Percentiles rank a stretch among this genome's conserved stretches.
phyloP scores from a whole-genome alignment of 2,329 filamentous ascomycete genomes.

The Aspergillaceae sp. region DNA sequence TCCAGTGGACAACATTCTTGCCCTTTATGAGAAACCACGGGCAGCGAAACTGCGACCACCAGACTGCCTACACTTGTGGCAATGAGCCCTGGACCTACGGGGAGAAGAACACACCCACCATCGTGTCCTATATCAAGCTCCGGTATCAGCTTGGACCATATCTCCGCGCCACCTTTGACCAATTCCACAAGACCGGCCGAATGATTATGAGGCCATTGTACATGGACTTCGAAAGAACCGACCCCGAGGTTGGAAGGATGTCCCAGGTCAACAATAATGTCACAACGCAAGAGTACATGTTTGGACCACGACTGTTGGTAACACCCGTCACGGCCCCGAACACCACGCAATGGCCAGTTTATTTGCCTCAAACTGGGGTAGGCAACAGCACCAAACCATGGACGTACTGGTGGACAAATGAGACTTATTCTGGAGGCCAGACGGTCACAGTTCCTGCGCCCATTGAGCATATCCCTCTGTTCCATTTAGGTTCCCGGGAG shows the following conservation, averaged over 20 bases:
- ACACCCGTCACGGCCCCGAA: conserved; percentile 29
- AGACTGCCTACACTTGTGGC: conserved; percentile 28
- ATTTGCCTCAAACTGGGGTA: conserved; percentile 21
- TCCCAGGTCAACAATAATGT: conserved; percentile 23
- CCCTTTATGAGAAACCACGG: conserved; percentile 56
- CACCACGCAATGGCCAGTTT: conserved; percentile 29
- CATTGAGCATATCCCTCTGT: conserved; percentile 16
- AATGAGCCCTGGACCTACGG: conserved; percentile 58
- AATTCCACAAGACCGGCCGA: conserved; percentile 24
- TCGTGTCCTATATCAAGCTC: conserved; percentile 47
- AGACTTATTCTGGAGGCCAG: conserved; percentile 32
- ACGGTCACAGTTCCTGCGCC: conserved; percentile 28
- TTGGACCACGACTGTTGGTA: conserved; percentile 29
- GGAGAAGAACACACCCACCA: conserved; percentile 47
- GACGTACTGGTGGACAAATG: conserved; percentile 36
- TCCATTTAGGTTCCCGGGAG: conserved; percentile 59
- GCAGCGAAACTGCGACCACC: conserved; percentile 44
- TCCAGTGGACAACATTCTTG: conserved; percentile 55
- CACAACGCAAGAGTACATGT: conserved; percentile 35
- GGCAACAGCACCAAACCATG: conserved; percentile 21
- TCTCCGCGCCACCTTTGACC: conserved; percentile 23
- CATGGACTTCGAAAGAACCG: conserved; percentile 29
- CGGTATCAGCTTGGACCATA: conserved; percentile 43
- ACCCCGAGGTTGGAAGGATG: conserved; percentile 12
- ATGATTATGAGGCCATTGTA: conserved; percentile 33